Evolutionary conservation across 257 asterid species (phyloP), one percentile per base, ranked within the genome.

Genomic region (Coffea eugenioides): DNA sequence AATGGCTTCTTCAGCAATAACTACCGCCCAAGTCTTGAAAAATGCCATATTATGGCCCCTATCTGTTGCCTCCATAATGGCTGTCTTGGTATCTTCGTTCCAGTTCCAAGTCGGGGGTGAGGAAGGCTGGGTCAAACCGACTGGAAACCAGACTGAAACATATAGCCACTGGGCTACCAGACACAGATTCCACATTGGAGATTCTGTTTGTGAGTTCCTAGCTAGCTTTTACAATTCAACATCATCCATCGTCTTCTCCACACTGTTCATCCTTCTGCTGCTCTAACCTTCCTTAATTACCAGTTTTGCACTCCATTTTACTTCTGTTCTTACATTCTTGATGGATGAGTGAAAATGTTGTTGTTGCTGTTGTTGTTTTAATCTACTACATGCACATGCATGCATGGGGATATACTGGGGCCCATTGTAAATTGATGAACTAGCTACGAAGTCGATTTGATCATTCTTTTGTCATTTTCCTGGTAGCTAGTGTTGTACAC

Each of bases 101-200:
- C 91, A 84, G 80, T 92, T 87, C 23, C 75, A 85, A 39, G 93
- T 94, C 25, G 98, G 97, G 18, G 92, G 81, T 36, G 81, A 79
- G 41, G 80, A 12, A 20, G 92, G 89, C 18, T 94, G 97, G 98
- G 79, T 14, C 7, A 86, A 71, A 67, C 98, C 98, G 0, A 89
- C 90, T 14, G 90, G 87, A 11, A 84, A 89, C 14, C 92, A 90
- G 62, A 84, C 94, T 20, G 88, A 90, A 48, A 85, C 95, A 0
- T 94, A 94, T 48, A 92, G 92, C 43, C 86, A 91, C 43, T 94
- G 98, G 98, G 98, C 98, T 27, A 83, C 92, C 8, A 84, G 73
- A 77, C 89, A 87, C 84, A 74, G 98, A 16, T 92, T 94, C 87
- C 92, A 70, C 66, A 79, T 94, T 70, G 90, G 97, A 34, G 97